Percentiles rank a stretch among this genome's conserved stretches.
Evolutionary conservation across 2,329 filamentous ascomycete species (phyloP).

Genomic region (Iodosphaeria phyllophila): DNA sequence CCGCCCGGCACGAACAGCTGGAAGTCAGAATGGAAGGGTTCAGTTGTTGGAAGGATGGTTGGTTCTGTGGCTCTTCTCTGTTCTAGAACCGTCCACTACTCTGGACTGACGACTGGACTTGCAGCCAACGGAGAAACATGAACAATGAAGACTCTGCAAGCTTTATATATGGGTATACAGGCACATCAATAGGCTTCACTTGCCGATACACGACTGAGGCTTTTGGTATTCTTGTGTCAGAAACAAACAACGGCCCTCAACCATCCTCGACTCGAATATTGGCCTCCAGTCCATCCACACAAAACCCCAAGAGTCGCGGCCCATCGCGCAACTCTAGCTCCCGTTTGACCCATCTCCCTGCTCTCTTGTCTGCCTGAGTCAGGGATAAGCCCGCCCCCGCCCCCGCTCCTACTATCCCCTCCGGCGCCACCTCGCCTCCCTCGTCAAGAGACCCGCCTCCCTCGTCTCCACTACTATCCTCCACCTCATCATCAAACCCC

Average conservation of each 20-base stretch:
- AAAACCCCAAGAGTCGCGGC: constrained; percentile 66
- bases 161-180: too few species aligned
- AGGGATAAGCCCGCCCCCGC: too few species aligned
- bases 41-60: too few species aligned
- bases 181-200: not conserved
- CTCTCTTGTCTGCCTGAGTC: constrained; percentile 11
- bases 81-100: too few species aligned
- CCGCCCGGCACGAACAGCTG: too few species aligned
- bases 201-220: not conserved
- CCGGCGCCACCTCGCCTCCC: constrained; percentile 9
- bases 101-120: too few species aligned
- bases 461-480: constrained; percentile 32
- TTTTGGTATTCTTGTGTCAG: not conserved
- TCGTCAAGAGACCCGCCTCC: constrained; percentile 17
- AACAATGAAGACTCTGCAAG: too few species aligned
- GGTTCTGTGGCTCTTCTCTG: too few species aligned
- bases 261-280: constrained; percentile 55
- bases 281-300: constrained; percentile 56
- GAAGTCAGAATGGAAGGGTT: too few species aligned
- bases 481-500: constrained; percentile 39
- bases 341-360: constrained; percentile 50
- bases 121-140: too few species aligned
- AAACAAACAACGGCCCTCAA: too few species aligned
- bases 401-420: too few species aligned
- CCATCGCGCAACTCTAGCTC: constrained; percentile 68